These are phyloP conservation scores for Termitomyces sp. DNA, from an alignment of 768 basidiomycete genomes.

Conservation along the genomic window DNA sequence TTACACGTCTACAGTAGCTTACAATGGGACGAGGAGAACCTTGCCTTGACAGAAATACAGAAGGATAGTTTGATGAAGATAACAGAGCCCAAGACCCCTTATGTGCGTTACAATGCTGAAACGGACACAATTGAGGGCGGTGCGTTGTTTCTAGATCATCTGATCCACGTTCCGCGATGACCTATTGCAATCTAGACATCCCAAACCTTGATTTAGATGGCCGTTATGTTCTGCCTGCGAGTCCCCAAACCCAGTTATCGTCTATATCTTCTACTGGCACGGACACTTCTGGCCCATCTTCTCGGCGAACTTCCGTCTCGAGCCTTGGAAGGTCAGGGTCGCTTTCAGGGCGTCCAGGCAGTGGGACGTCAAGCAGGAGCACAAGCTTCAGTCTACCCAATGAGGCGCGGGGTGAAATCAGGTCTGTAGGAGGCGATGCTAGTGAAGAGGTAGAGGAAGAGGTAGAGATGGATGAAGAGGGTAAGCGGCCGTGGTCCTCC, in stretches of 20 bases:
- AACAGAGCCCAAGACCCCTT: conserved; percentile 96
- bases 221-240: conserved; percentile 30
- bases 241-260: conserved; percentile 31
- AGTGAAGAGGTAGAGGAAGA: conserved; percentile 69
- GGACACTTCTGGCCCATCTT: conserved; percentile 62
- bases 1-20: conserved; percentile 45
- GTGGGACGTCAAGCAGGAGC: conserved; percentile 68
- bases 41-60: conserved; percentile 87
- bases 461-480: conserved; percentile 85
- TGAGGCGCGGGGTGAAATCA: conserved; percentile 59
- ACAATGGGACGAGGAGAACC: conserved; percentile 95
- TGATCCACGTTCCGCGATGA: neutral
- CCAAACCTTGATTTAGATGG: conserved; percentile 66
- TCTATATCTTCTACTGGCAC: conserved; percentile 53
- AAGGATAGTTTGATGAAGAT: conserved; percentile 99
- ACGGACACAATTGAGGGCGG: conserved; percentile 85
- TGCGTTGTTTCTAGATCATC: conserved; percentile 27
- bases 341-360: conserved; percentile 51
- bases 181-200: conserved; percentile 52
- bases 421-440: conserved; percentile 48
- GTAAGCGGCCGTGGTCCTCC: conserved; percentile 33
- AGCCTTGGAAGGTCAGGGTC: conserved; percentile 51
- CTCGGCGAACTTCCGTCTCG: conserved; percentile 71
- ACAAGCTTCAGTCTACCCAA: conserved; percentile 79
- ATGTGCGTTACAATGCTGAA: conserved; percentile 85